Evolutionary conservation across 257 asterid species (phyloP).

Genomic region (Solanum peruvianum): DNA sequence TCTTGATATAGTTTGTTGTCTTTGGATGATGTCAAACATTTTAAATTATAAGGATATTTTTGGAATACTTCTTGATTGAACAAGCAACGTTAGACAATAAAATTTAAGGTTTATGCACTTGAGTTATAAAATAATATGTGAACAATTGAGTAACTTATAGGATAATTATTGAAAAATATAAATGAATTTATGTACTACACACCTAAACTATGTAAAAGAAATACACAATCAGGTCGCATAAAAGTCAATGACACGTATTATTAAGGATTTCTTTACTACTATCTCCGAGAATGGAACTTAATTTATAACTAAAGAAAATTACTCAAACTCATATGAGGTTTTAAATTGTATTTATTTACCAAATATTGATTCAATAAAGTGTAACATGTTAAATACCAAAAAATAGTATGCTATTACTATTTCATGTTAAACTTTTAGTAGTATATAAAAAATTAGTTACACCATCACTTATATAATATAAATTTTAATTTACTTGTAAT

Average conservation of each 20-base stretch:
- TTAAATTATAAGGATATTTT: background rate
- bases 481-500: background rate
- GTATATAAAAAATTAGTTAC: background rate
- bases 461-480: background rate
- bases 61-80: background rate
- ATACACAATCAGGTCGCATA: background rate
- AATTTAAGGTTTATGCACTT: background rate
- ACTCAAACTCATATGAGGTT: background rate
- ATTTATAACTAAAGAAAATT: background rate
- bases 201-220: background rate
- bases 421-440: background rate
- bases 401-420: background rate
- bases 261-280: background rate
- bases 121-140: accelerated
- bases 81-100: too few species aligned
- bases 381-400: background rate
- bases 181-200: too few species aligned
- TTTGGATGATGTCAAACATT: background rate
- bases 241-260: background rate
- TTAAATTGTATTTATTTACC: too few species aligned
- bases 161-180: background rate
- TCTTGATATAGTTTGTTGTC: background rate
- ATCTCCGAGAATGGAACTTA: background rate
- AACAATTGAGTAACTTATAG: background rate
- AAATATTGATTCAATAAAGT: too few species aligned